Conservation (phyloP, 352 stramenopile genomes). For the Pythium sp. region DNA sequence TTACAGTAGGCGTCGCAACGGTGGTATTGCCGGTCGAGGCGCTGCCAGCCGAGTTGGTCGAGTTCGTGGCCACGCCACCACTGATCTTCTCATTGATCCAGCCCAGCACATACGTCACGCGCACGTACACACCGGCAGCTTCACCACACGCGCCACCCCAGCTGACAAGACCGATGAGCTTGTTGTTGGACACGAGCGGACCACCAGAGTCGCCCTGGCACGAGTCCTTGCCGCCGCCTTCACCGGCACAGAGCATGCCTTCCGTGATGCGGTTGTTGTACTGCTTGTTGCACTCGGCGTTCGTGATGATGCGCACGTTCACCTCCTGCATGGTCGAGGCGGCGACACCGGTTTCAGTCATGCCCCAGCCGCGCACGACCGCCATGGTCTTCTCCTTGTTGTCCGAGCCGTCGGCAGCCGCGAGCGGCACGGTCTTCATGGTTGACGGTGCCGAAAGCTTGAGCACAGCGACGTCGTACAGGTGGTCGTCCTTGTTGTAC, state of each 20-base stretch:
- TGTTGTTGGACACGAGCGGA: conserved; percentile 48
- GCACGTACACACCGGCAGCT: conserved; percentile 54
- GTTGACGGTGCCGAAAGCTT: conserved; percentile 51
- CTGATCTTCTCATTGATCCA: conserved; percentile 57
- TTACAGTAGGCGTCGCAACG: conserved; percentile 1
- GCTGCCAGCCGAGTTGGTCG: background rate
- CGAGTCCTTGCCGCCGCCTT: conserved; percentile 43
- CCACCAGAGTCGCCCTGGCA: conserved; percentile 74
- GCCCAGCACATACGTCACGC: conserved; percentile 45
- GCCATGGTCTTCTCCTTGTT: conserved; percentile 49
- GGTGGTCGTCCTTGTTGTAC: conserved; percentile 50
- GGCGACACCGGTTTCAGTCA: conserved; percentile 44
- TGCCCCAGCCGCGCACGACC: conserved; percentile 56
- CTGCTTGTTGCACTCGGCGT: conserved; percentile 52
- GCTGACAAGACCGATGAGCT: conserved; percentile 62
- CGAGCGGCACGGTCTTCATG: conserved; percentile 30
- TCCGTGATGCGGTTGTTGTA: conserved; percentile 58
- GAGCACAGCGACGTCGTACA: conserved; percentile 55
- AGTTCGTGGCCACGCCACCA: conserved; percentile 20
- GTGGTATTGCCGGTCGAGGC: conserved; percentile 16
- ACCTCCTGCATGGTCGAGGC: conserved; percentile 48
- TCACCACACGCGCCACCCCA: conserved; percentile 58
- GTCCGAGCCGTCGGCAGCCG: conserved; percentile 38
- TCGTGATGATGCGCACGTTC: conserved; percentile 55
- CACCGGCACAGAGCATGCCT: conserved; percentile 58